Evolutionary conservation across 2,329 filamentous ascomycete species (phyloP).

Genomic region (Pseudogymnoascus sp.): DNA sequence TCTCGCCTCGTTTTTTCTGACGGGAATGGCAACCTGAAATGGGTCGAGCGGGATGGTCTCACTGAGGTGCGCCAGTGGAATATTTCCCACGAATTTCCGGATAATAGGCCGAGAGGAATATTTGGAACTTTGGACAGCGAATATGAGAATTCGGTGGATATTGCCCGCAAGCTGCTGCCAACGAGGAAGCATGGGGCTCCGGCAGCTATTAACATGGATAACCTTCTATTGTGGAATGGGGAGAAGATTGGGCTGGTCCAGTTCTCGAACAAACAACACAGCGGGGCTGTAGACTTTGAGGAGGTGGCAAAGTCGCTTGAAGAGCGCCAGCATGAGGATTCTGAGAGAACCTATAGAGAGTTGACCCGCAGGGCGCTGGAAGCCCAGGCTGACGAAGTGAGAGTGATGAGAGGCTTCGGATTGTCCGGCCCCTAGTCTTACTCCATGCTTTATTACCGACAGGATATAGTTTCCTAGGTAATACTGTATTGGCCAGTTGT

Average conservation of each 20-base stretch:
- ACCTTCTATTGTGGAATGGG: constrained; percentile 80
- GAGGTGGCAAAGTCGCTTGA: constrained; percentile 31
- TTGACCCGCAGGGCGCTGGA: constrained; percentile 68
- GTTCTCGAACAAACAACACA: constrained; percentile 47
- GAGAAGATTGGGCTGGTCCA: constrained; percentile 68
- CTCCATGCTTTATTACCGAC: neutral
- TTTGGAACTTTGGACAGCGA: constrained; percentile 38
- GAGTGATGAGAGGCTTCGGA: constrained; percentile 62
- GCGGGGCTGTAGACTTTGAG: constrained; percentile 43
- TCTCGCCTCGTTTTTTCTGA: constrained; percentile 76
- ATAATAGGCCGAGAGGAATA: constrained; percentile 36
- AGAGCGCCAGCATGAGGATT: constrained; percentile 41
- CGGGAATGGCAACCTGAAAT: constrained; percentile 74
- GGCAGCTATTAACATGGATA: constrained; percentile 44
- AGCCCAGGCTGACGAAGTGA: constrained; percentile 68
- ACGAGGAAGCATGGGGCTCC: constrained; percentile 33
- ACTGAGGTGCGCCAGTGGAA: constrained; percentile 47
- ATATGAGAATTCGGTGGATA: constrained; percentile 48
- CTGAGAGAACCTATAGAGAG: constrained; percentile 54
- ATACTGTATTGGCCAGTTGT: neutral
- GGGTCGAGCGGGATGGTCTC: constrained; percentile 78
- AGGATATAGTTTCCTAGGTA: neutral
- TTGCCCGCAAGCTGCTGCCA: constrained; percentile 67
- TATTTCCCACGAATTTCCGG: constrained; percentile 46
- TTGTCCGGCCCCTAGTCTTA: constrained; percentile 23